Evolutionary conservation across 75 land plant genomes (phyloP).

Genomic region (Pinus taeda): DNA sequence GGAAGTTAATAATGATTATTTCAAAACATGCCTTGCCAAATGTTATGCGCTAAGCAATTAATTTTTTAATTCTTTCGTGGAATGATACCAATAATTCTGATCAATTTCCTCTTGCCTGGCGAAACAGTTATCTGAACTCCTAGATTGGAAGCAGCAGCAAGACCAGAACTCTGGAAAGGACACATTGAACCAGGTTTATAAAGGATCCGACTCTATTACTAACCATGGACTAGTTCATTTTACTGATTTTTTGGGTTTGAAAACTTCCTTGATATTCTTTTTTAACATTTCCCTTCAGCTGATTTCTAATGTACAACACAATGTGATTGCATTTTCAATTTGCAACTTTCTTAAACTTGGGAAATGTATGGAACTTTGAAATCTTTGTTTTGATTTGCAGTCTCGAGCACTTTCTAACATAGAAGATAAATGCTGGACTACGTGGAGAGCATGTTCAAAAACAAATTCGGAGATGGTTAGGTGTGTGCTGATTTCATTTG

Average conservation of each 20-base stretch:
- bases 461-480: constrained; percentile 20
- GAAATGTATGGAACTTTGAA: not conserved
- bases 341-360: not conserved
- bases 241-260: not conserved
- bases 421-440: constrained; percentile 20
- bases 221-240: not conserved
- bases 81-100: not conserved
- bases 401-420: constrained; percentile 9
- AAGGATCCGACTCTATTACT: not conserved
- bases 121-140: constrained; percentile 9
- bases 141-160: constrained; percentile 5
- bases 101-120: not conserved
- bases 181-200: not conserved
- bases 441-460: constrained; percentile 16
- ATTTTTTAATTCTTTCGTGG: not conserved
- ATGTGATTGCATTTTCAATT: not conserved
- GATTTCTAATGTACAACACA: not conserved
- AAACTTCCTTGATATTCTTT: not conserved
- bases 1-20: not conserved
- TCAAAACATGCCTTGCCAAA: not conserved
- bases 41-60: not conserved
- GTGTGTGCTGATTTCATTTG: constrained; percentile 7
- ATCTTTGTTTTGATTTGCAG: constrained; percentile 5
- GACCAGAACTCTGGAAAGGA: not conserved
- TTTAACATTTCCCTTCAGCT: not conserved